These are phyloP conservation scores for Colletotrichum incanum DNA, from an alignment of 2,329 filamentous ascomycete species.

Conservation along the genomic window DNA sequence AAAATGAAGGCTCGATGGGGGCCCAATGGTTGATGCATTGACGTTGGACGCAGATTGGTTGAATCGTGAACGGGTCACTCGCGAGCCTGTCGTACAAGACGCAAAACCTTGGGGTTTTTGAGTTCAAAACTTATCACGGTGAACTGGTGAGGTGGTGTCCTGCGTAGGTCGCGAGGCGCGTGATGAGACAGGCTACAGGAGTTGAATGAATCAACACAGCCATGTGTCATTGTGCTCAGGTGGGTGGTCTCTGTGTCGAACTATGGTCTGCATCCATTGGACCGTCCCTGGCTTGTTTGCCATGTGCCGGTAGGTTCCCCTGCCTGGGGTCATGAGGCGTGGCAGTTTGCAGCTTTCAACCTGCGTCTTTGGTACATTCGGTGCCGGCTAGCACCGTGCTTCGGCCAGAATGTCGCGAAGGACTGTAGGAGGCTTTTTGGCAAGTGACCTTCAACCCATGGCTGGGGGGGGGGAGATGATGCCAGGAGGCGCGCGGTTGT, in stretches of 20 bases:
- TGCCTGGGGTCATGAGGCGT: constrained; percentile 15
- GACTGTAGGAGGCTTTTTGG: constrained; percentile 10
- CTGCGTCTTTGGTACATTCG: constrained; percentile 13
- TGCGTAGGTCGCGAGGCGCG: neutral
- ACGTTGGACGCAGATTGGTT: neutral
- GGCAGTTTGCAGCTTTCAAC: constrained; percentile 35
- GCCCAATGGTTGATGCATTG: neutral
- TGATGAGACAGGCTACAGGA: constrained; percentile 2
- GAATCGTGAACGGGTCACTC: neutral
- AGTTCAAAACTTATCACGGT: constrained; percentile 32
- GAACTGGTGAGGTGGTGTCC: constrained; percentile 17
- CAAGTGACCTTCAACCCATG: neutral
- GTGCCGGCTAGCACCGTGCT: constrained; percentile 21
- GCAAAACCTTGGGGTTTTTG: constrained; percentile 1
- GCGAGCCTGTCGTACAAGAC: neutral
- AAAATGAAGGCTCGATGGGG: constrained; percentile 23
- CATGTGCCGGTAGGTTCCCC: constrained; percentile 11
- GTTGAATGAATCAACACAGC: constrained; percentile 4
- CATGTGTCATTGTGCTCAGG: constrained; percentile 4
- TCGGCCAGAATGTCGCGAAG: constrained; percentile 23
- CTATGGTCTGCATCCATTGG: neutral
- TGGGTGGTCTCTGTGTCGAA: neutral
- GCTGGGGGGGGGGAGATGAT: neutral
- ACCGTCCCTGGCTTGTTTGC: neutral
- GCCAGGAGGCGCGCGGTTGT: neutral